Base-by-base conservation (phyloP, 345 rosid genomes). In the Boechera retrofracta region DNA sequence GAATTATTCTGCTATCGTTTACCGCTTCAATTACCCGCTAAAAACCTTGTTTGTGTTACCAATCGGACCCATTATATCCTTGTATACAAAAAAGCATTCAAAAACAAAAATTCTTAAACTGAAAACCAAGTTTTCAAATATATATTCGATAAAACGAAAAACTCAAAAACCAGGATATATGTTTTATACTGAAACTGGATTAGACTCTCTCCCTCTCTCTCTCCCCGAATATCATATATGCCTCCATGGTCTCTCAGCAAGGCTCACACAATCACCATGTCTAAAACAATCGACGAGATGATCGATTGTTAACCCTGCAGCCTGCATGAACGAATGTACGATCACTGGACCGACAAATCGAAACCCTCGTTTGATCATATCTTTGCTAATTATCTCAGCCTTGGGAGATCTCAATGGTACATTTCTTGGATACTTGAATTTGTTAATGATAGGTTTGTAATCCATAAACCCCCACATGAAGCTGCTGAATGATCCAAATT, bases 261-360 rank as follows among this genome's bases (percentile, higher is more conserved):
- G 94, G 67, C 85, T 80, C 10, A 91, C 88, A 77, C 99, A 95
- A 45, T 95, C 94, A 58, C 58, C 61, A 41, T 90, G 86, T 77
- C 99, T 83, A 74, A 81, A 95, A 70, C 98, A 92, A 77, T 92
- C 94, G 7, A 89, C 89, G 11, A 92, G 90, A 73, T 95, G 99
- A 67, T 92, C 99, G 3, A 92, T 92, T 0, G 94, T 88, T 68
- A 92, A 45, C 21, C 99, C 99, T 3, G 98, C 97, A 7, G 96
- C 98, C 49, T 95, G 99, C 94, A 92, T 90, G 81, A 95, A 95
- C 9, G 97, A 95, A 56, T 87, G 87, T 62, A 95, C 88, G 1
- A 95, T 95, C 78, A 95, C 99, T 5, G 99, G 99, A 24, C 99
- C 99, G 0, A 88, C 98, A 2, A 91, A 84, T 52, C 99, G 79